phyloP scores from a whole-genome alignment of 306 rosid genomes.

The Acacia confusa region DNA sequence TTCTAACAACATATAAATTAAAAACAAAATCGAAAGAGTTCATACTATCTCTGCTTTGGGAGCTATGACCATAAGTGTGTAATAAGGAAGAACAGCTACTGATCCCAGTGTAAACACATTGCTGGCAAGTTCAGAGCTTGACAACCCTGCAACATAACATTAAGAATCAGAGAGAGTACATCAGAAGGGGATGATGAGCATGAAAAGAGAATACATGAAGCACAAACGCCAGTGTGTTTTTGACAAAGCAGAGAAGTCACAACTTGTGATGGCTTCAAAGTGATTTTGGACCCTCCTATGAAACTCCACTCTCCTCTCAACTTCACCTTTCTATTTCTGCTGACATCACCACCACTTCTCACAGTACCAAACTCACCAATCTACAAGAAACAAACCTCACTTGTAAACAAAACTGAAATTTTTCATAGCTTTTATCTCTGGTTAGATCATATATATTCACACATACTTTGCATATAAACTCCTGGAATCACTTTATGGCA shows the following conservation, averaged over 20 bases:
- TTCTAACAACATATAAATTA: no score
- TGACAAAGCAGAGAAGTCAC: conserved; percentile 33
- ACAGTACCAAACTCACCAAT: conserved; percentile 44
- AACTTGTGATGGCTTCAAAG: conserved; percentile 42
- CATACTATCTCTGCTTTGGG: conserved; percentile 78
- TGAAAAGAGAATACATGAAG: conserved; percentile 58
- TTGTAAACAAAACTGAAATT: background rate
- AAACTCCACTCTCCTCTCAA: conserved; percentile 60
- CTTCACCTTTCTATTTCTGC: conserved; percentile 34
- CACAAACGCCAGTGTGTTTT: conserved; percentile 47
- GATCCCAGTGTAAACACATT: conserved; percentile 77
- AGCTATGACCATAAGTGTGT: conserved; percentile 83
- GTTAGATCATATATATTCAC: background rate
- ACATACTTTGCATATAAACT: background rate
- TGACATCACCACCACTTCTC: conserved; percentile 38
- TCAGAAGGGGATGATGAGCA: background rate
- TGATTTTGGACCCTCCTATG: conserved; percentile 68
- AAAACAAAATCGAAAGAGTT: no score
- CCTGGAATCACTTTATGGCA: background rate
- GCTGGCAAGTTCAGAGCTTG: conserved; percentile 70
- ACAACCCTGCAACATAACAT: conserved; percentile 50
- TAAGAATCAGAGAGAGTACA: no score
- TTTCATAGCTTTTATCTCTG: background rate
- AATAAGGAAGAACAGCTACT: conserved; percentile 81
- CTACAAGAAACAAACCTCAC: conserved; percentile 42